These are phyloP conservation scores for Penicillium coprophilum DNA, from an alignment of 495 filamentous ascomycete genomes.

Conservation along the genomic window DNA sequence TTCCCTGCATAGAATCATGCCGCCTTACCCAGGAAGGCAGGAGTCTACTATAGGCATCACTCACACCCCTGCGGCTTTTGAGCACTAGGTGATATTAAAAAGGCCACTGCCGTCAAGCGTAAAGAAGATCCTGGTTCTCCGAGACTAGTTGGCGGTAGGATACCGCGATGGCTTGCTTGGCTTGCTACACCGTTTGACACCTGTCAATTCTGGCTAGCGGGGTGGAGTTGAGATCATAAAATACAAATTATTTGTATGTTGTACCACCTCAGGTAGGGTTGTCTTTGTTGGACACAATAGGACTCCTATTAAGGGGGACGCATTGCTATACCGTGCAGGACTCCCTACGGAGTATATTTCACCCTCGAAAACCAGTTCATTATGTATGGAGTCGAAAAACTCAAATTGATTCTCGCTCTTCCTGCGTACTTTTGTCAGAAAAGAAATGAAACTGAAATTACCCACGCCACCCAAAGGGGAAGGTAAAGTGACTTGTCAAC, in stretches of 20 bases:
- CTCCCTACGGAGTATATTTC: too few relatives aligned
- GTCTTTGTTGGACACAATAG: too few relatives aligned
- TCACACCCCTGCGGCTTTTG: not conserved
- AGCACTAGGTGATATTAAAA: not conserved
- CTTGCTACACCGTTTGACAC: conserved; percentile 1
- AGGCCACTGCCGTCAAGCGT: not conserved
- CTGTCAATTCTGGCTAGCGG: conserved; percentile 11
- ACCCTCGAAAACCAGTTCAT: not conserved
- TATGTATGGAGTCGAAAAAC: too few relatives aligned
- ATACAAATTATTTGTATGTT: not conserved
- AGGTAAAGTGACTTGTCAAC: too few relatives aligned
- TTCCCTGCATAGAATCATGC: not conserved
- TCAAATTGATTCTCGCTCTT: not conserved
- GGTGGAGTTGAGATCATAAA: not conserved
- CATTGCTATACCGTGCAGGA: too few relatives aligned
- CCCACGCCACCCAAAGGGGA: not conserved
- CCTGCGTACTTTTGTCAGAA: conserved; percentile 20
- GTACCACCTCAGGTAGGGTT: too few relatives aligned
- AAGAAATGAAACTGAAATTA: conserved; percentile 1
- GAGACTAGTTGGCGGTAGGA: not conserved
- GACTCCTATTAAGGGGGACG: not conserved
- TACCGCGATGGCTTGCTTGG: conserved; percentile 5
- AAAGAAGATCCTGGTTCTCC: not conserved
- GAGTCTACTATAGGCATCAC: not conserved
- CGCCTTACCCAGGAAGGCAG: not conserved